phyloP scores from a whole-genome alignment of 495 filamentous ascomycete genomes.

The Eremomyces bilateralis region DNA sequence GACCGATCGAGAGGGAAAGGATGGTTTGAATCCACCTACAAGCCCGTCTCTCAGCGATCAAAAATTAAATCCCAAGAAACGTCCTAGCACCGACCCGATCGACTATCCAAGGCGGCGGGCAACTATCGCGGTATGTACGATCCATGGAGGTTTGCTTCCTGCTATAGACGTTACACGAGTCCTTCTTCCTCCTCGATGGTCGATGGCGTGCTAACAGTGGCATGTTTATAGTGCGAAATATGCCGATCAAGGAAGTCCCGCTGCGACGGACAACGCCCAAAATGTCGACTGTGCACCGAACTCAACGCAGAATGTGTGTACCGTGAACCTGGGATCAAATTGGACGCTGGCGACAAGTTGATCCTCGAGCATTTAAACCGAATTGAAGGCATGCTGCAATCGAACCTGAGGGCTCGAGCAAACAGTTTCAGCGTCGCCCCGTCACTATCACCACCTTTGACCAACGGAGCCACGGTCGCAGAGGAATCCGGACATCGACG shows the following conservation, averaged over 20 bases:
- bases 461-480: slow-evolving; percentile 35
- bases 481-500: slow-evolving; percentile 26
- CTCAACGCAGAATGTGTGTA: slow-evolving; percentile 67
- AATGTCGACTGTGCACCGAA: slow-evolving; percentile 65
- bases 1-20: slow-evolving; percentile 12
- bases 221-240: slow-evolving; percentile 61
- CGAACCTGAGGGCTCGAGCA: slow-evolving; percentile 36
- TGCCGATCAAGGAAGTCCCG: slow-evolving; percentile 66
- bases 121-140: slow-evolving; percentile 17
- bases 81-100: slow-evolving; percentile 14
- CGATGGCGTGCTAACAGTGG: too few relatives aligned
- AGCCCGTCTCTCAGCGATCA: slow-evolving; percentile 1
- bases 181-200: background rate
- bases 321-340: slow-evolving; percentile 67
- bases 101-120: slow-evolving; percentile 20
- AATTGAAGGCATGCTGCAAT: slow-evolving; percentile 58
- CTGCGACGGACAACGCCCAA: slow-evolving; percentile 65
- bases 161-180: background rate
- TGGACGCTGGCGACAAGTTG: slow-evolving; percentile 67
- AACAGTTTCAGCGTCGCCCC: slow-evolving; percentile 27
- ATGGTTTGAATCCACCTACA: slow-evolving; percentile 5
- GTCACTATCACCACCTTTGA: background rate
- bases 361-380: slow-evolving; percentile 56
- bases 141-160: background rate
- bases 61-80: slow-evolving; percentile 9